A percentile compares a stretch with the other conserved stretches of the same genome.
These are phyloP conservation scores for Termitomyces sp. DNA, from an alignment of 768 basidiomycete species.

Conservation along the genomic window DNA sequence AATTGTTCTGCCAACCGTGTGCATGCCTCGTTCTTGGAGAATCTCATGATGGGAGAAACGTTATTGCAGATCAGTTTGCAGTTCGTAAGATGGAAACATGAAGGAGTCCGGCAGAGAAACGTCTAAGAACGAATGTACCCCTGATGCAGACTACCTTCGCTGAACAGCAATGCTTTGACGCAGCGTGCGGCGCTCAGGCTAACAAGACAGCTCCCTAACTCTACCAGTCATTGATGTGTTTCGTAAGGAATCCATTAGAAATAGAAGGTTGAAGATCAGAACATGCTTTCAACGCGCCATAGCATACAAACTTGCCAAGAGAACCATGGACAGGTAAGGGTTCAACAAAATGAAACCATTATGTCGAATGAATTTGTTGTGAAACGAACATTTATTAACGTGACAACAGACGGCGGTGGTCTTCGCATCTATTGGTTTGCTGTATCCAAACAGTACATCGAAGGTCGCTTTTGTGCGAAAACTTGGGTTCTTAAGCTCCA, in stretches of 20 bases:
- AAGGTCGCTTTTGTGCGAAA: not conserved
- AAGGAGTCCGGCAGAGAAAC: not conserved
- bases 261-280: not conserved
- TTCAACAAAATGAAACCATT: not conserved
- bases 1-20: conserved; percentile 23
- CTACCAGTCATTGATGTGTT: not conserved
- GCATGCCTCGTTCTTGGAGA: conserved; percentile 35
- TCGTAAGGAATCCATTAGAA: not conserved
- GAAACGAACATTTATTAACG: not conserved
- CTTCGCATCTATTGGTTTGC: not conserved
- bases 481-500: conserved; percentile 43
- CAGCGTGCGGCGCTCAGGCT: not conserved
- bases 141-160: not conserved
- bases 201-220: not conserved
- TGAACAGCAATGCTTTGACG: not conserved
- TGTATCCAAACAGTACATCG: not conserved
- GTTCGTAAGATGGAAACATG: not conserved
- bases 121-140: not conserved
- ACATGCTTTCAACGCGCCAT: not conserved
- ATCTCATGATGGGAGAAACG: conserved; percentile 26
- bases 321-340: not conserved
- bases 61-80: not conserved
- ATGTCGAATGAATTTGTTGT: not conserved
- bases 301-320: not conserved
- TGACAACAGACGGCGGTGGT: not conserved